A percentile compares a stretch with the other conserved stretches of the same genome.
These are phyloP conservation scores for Entomortierella chlamydospora DNA, from an alignment of 192 early-diverging fungal species.

Conservation along the genomic window DNA sequence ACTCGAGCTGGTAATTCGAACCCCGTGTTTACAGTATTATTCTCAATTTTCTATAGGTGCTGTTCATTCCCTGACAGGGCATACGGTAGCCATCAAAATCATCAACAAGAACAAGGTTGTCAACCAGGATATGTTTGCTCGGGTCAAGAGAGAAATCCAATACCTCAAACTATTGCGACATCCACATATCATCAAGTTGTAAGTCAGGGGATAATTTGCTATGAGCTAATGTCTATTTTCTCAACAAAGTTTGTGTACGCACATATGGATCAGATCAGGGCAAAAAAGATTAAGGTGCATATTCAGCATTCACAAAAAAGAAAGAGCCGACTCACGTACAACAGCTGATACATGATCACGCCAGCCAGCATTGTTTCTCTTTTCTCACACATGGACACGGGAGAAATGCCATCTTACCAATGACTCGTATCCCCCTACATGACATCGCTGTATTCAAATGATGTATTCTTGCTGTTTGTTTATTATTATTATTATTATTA, in stretches of 20 bases:
- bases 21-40: neutral
- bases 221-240: neutral
- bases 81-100: constrained; percentile 97
- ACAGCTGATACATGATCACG: constrained; percentile 34
- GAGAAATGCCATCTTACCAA: too few species aligned
- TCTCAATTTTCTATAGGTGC: constrained; percentile 73
- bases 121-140: constrained; percentile 94
- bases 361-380: neutral
- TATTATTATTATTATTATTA: too few species aligned
- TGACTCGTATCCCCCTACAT: too few species aligned
- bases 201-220: constrained; percentile 23
- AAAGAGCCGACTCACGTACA: constrained; percentile 5
- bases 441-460: too few species aligned
- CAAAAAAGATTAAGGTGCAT: neutral
- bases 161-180: constrained; percentile 95
- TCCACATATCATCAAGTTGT: constrained; percentile 99
- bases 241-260: neutral
- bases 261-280: constrained; percentile 4
- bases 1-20: neutral
- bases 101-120: constrained; percentile 93
- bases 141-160: constrained; percentile 97
- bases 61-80: constrained; percentile 93
- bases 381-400: neutral
- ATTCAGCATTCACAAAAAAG: too few species aligned
- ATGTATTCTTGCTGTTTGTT: too few species aligned